Evolutionary conservation across 1,284 basidiomycete species (phyloP), one percentile per base, ranked within the genome.

Genomic region (Ustilago trichophora): DNA sequence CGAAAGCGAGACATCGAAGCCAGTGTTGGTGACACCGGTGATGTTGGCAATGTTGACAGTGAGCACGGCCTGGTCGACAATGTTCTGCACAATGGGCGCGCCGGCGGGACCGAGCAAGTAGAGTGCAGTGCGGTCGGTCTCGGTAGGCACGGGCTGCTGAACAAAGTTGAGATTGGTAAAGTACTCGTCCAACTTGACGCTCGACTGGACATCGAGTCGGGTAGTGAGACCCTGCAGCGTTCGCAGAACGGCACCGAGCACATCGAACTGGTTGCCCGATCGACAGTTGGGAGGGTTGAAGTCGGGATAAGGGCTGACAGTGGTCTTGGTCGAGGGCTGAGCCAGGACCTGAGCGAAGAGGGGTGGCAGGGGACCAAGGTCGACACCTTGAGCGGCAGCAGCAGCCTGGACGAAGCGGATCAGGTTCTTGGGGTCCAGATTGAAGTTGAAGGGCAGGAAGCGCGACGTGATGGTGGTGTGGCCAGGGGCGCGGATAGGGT

Each of bases 61-160:
- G 37, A 91, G 81, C 7, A 83, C 66, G 2, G 89, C 85, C 33
- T 84, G 83, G 57, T 88, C 85, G 36, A 91, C 89, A 18, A 91
- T 84, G 73, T 85, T 83, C 77, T 90, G 89, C 6, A 89, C 86
- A 44, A 90, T 83, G 15, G 88, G 88, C 3, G 85, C 70, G 55
- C 67, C 72, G 6, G 76, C 78, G 5, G 87, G 88, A 29, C 89
- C 88, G 38, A 90, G 88, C 43, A 91, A 84, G 81, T 87, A 89
- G 24, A 91, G 82, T 0, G 85, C 86, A 0, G 87, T 87, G 54
- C 84, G 73, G 72, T 91, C 90, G 6, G 87, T 88, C 85, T 88
- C 67, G 4, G 86, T 87, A 10, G 87, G 85, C 11, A 91, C 88
- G 38, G 84, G 84, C 48, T 82, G 83, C 76, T 91, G 90, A 25